A percentile compares a stretch with the other conserved stretches of the same genome.
Evolutionary conservation across 176 grass and related monocot genomes (phyloP).

Genomic region (Oryza punctata): DNA sequence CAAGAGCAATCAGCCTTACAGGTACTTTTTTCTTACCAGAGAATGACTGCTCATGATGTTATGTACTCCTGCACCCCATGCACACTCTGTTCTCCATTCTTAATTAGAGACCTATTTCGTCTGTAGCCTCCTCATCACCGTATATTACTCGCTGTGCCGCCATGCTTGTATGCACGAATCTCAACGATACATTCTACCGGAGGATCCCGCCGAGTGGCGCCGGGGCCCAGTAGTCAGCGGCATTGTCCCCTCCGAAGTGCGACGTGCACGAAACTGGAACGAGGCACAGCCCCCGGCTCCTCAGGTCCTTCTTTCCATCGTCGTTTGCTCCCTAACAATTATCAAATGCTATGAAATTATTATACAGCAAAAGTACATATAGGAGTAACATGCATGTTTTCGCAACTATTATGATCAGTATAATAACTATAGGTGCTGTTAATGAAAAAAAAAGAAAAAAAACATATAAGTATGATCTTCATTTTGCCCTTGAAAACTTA

Average conservation of each 20-base stretch:
- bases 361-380: not conserved
- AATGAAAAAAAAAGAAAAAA: not conserved
- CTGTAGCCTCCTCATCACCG: slow-evolving; percentile 21
- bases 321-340: slow-evolving; percentile 47
- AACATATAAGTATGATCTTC: not conserved
- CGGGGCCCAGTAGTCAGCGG: slow-evolving; percentile 78
- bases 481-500: not conserved
- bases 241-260: slow-evolving; percentile 68
- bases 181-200: slow-evolving; percentile 2
- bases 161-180: not conserved
- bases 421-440: not conserved
- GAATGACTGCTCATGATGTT: slow-evolving; percentile 99
- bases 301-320: slow-evolving; percentile 67
- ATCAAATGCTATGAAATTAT: not conserved
- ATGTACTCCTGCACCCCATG: slow-evolving; percentile 53
- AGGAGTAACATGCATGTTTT: not conserved
- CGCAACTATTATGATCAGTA: not conserved
- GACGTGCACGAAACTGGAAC: slow-evolving; percentile 89
- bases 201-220: slow-evolving; percentile 49
- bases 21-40: slow-evolving; percentile 35
- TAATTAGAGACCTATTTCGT: not conserved
- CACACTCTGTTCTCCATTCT: slow-evolving; percentile 11
- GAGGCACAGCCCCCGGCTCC: slow-evolving; percentile 86
- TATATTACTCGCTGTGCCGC: not conserved
- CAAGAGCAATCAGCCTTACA: slow-evolving; percentile 92